phyloP scores from a whole-genome alignment of 2,329 filamentous ascomycete species.

The Exutisphaerella laricina region DNA sequence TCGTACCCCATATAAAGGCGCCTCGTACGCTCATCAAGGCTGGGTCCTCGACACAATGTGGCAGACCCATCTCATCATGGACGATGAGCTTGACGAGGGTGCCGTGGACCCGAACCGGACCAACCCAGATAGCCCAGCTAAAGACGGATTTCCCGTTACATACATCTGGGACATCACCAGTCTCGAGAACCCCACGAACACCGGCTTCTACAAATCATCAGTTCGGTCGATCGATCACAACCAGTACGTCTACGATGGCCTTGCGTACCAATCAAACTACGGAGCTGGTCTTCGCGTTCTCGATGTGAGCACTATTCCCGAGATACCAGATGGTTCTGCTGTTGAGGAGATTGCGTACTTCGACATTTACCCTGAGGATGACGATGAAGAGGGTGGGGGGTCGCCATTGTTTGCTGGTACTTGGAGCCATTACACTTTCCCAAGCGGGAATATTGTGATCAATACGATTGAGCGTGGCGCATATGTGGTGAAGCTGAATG shows the following conservation, averaged over 20 bases:
- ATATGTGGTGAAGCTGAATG: slow-evolving; percentile 42
- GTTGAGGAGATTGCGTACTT: slow-evolving; percentile 49
- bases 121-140: slow-evolving; percentile 19
- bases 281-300: slow-evolving; percentile 34
- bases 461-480: slow-evolving; percentile 51
- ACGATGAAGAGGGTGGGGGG: slow-evolving; percentile 38
- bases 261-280: slow-evolving; percentile 37
- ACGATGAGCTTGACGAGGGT: slow-evolving; percentile 52
- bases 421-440: slow-evolving; percentile 49
- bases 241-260: slow-evolving; percentile 37
- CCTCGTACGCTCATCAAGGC: slow-evolving; percentile 50
- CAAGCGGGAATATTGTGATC: slow-evolving; percentile 46
- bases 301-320: slow-evolving; percentile 34
- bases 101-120: slow-evolving; percentile 34
- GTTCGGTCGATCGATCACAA: slow-evolving; percentile 39
- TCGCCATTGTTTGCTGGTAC: slow-evolving; percentile 31
- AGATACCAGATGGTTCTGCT: slow-evolving; percentile 42
- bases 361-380: slow-evolving; percentile 49
- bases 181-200: slow-evolving; percentile 40
- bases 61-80: slow-evolving; percentile 46
- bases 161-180: slow-evolving; percentile 49
- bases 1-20: slow-evolving; percentile 45
- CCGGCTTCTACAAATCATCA: slow-evolving; percentile 36
- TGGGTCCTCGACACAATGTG: slow-evolving; percentile 46
- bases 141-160: slow-evolving; percentile 44